A percentile compares a stretch with the other conserved stretches of the same genome.
phyloP scores from a whole-genome alignment of 306 rosid species.

The Carpinus viminea region DNA sequence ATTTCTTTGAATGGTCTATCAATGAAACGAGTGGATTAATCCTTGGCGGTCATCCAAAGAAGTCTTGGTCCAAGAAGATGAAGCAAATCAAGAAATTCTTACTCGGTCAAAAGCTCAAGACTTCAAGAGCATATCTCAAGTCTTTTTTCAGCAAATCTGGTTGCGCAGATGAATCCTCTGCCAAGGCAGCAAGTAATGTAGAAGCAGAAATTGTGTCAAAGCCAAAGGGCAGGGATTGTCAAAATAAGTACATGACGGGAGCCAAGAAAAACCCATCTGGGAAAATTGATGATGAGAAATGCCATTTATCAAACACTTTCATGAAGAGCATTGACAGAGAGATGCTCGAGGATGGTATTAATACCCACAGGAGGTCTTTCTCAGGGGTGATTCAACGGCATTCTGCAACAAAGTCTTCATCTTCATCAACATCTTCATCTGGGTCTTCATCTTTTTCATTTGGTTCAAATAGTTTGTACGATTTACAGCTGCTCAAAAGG shows the following conservation, averaged over 20 bases:
- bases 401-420: slow-evolving; percentile 38
- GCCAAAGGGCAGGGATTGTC: slow-evolving; percentile 26
- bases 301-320: slow-evolving; percentile 36
- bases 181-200: slow-evolving; percentile 45
- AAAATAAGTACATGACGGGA: neutral
- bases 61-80: slow-evolving; percentile 66
- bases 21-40: slow-evolving; percentile 40
- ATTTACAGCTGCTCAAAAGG: slow-evolving; percentile 64
- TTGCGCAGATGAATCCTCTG: slow-evolving; percentile 56
- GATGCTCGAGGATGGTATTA: slow-evolving; percentile 46
- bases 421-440: slow-evolving; percentile 68
- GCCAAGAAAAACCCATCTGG: slow-evolving; percentile 55
- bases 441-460: slow-evolving; percentile 83
- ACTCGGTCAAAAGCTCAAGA: slow-evolving; percentile 58
- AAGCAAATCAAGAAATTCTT: slow-evolving; percentile 64
- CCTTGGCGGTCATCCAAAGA: slow-evolving; percentile 40
- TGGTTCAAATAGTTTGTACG: slow-evolving; percentile 58
- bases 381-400: slow-evolving; percentile 74
- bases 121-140: slow-evolving; percentile 67
- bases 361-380: slow-evolving; percentile 67
- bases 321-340: slow-evolving; percentile 53
- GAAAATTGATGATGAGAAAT: slow-evolving; percentile 36
- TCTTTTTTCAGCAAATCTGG: slow-evolving; percentile 65
- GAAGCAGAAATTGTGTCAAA: slow-evolving; percentile 30
- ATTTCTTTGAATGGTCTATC: slow-evolving; percentile 41